A percentile compares a stretch with the other conserved stretches of the same genome.
Conservation (phyloP, 148 eudicot genomes). For the Agrostemma githago region DNA sequence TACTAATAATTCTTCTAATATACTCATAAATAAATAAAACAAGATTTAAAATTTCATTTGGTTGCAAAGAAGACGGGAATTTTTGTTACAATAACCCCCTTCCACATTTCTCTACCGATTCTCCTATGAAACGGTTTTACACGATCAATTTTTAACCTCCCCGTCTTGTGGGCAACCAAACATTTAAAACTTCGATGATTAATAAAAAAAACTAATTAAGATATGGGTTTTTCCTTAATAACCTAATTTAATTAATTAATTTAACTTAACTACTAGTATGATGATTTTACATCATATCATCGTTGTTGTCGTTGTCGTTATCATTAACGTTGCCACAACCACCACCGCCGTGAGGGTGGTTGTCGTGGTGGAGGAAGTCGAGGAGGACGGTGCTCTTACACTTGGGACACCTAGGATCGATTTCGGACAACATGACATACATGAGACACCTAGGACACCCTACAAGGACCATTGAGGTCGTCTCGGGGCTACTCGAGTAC, state of each 20-base stretch:
- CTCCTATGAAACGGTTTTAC: too few species aligned
- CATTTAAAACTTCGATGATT: neutral
- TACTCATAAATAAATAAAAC: neutral
- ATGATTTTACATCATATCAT: neutral
- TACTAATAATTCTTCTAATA: conserved; percentile 11
- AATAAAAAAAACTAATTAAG: neutral
- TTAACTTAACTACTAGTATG: too few species aligned
- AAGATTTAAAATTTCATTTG: conserved; percentile 26
- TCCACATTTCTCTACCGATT: neutral
- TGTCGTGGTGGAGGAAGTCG: conserved; percentile 30
- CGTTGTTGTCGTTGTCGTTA: neutral
- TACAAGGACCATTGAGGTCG: conserved; percentile 38
- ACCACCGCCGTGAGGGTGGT: neutral
- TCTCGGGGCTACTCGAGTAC: conserved; percentile 45
- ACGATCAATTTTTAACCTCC: conserved; percentile 2
- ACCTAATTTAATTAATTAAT: neutral
- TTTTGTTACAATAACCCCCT: neutral
- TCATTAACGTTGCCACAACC: too few species aligned
- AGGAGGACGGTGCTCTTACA: conserved; percentile 52
- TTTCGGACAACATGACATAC: conserved; percentile 50
- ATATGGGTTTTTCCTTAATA: neutral
- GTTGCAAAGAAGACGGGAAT: conserved; percentile 51
- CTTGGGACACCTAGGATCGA: conserved; percentile 48
- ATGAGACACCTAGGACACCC: conserved; percentile 47
- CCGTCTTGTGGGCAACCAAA: conserved; percentile 57